These are phyloP conservation scores for Lecanicillium sp. DNA, from an alignment of 2,329 filamentous ascomycete species.

Conservation along the genomic window DNA sequence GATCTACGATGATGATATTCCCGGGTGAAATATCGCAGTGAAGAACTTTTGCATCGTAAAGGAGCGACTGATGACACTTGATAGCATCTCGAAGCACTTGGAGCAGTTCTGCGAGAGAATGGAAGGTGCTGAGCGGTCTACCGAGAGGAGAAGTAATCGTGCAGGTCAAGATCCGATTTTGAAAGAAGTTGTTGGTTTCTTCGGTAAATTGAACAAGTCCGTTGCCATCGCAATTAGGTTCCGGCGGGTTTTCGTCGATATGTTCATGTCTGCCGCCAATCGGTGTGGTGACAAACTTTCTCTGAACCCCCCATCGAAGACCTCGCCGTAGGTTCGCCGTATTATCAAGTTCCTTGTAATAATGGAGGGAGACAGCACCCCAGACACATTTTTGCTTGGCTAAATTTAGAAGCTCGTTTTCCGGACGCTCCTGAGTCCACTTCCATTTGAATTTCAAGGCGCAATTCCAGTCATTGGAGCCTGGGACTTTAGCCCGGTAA, in stretches of 20 bases:
- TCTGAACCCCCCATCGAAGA: too few species aligned
- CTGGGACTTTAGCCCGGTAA: constrained; percentile 18
- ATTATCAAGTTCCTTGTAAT: too few species aligned
- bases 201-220: too few species aligned
- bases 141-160: constrained; percentile 14
- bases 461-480: constrained; percentile 17
- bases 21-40: constrained; percentile 12
- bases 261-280: too few species aligned
- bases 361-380: constrained; percentile 19
- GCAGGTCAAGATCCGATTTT: constrained; percentile 14
- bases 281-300: too few species aligned
- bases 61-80: constrained; percentile 13
- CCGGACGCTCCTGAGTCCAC: constrained; percentile 18
- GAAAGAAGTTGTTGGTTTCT: too few species aligned
- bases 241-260: too few species aligned
- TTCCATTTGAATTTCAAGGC: constrained; percentile 26
- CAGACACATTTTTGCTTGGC: constrained; percentile 18
- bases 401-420: constrained; percentile 23
- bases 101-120: constrained; percentile 10
- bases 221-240: too few species aligned
- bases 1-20: constrained; percentile 13
- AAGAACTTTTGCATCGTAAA: constrained; percentile 8
- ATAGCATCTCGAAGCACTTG: constrained; percentile 13
- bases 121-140: constrained; percentile 12
- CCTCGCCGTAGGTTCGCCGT: too few species aligned